Conservation (phyloP, 768 basidiomycete genomes). For the Termitomyces sp. region DNA sequence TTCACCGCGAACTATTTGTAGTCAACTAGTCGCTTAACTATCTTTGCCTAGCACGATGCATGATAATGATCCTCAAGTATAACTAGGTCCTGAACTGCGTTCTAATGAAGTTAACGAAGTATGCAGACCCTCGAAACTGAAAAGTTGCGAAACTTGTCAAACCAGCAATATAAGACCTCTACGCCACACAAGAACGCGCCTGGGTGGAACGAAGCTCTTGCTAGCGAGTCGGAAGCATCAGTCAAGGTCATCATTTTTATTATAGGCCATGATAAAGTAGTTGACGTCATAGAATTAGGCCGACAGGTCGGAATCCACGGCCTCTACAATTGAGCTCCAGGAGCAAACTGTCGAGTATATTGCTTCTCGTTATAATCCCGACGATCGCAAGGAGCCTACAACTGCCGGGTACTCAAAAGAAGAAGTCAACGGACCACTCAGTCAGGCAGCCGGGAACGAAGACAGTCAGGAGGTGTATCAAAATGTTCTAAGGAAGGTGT, state of each 20-base stretch:
- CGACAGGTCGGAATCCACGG: conserved; percentile 24
- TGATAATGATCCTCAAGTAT: conserved; percentile 51
- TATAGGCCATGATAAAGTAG: background rate
- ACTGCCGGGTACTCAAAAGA: conserved; percentile 34
- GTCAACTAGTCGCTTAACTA: conserved; percentile 7
- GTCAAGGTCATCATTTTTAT: conserved; percentile 41
- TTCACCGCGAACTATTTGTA: conserved; percentile 7
- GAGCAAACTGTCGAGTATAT: conserved; percentile 37
- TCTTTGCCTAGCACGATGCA: conserved; percentile 43
- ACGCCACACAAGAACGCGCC: conserved; percentile 50
- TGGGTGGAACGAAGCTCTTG: conserved; percentile 69
- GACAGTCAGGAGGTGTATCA: conserved; percentile 11
- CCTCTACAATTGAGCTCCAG: conserved; percentile 28
- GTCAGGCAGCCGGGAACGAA: conserved; percentile 26
- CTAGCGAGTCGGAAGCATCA: conserved; percentile 56
- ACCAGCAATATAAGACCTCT: conserved; percentile 38
- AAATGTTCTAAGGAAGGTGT: conserved; percentile 8
- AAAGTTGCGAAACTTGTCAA: conserved; percentile 44
- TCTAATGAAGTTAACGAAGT: background rate
- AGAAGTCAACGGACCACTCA: conserved; percentile 40
- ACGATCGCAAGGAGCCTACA: conserved; percentile 26
- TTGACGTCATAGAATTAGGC: conserved; percentile 25
- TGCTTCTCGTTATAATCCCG: conserved; percentile 29
- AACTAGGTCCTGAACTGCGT: background rate
- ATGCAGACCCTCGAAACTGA: conserved; percentile 42